These are phyloP conservation scores for Phragmites australis DNA, from an alignment of 176 grass and related monocot species.

Conservation along the genomic window DNA sequence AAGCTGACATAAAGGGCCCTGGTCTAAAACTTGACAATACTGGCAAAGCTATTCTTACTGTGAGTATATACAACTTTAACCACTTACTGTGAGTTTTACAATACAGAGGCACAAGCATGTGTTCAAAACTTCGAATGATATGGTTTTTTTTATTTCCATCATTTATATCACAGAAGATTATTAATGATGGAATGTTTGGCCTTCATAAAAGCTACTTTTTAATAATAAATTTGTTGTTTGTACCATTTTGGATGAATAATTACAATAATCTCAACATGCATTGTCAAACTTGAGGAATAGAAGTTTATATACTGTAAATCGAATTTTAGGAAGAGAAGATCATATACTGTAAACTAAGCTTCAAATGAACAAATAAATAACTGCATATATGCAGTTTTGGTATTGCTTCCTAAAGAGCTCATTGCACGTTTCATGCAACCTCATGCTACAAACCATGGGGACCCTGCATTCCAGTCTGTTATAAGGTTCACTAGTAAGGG, in stretches of 20 bases:
- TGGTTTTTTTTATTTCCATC: not conserved
- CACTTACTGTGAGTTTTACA: not conserved
- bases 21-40: slow-evolving; percentile 92
- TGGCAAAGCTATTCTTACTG: slow-evolving; percentile 89
- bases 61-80: slow-evolving; percentile 51
- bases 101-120: not conserved
- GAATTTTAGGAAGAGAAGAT: not conserved
- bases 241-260: slow-evolving; percentile 9
- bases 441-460: not conserved
- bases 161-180: slow-evolving; percentile 16
- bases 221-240: slow-evolving; percentile 1
- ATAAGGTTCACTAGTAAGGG: not conserved
- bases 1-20: slow-evolving; percentile 88
- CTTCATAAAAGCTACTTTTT: slow-evolving; percentile 15
- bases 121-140: not conserved
- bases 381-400: not conserved
- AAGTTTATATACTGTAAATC: not conserved
- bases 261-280: not conserved
- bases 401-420: slow-evolving; percentile 6
- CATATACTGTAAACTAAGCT: not conserved
- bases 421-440: not conserved
- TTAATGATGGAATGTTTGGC: not conserved
- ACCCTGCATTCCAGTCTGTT: not conserved
- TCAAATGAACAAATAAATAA: not conserved
- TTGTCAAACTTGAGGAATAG: not conserved